A percentile compares a stretch with the other conserved stretches of the same genome.
Conservation (phyloP, 2,329 filamentous ascomycete species). For the Alternaria sp. region DNA sequence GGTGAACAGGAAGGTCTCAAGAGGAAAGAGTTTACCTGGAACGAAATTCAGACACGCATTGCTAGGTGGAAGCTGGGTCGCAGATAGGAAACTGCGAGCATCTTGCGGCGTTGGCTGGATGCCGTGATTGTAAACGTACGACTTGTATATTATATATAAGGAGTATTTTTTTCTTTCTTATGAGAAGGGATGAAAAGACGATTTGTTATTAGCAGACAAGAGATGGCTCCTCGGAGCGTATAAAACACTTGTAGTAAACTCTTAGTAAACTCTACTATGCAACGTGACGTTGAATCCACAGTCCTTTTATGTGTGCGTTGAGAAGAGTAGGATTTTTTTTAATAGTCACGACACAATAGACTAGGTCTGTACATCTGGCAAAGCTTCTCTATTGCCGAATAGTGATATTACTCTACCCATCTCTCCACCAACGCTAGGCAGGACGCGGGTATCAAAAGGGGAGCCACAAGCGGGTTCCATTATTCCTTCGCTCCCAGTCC, state of each 20-base stretch:
- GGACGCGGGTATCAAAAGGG: not conserved
- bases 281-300: no score
- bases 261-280: no score
- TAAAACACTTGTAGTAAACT: not conserved
- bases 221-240: not conserved
- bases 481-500: not conserved
- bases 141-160: not conserved
- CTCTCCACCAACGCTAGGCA: not conserved
- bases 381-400: not conserved
- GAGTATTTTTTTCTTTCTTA: no score
- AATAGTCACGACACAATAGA: no score
- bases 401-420: not conserved
- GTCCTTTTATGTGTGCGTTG: no score
- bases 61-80: conserved; percentile 82
- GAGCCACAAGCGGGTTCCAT: not conserved
- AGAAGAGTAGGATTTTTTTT: no score
- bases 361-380: not conserved
- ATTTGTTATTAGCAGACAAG: not conserved
- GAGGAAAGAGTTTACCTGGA: conserved; percentile 77
- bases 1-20: conserved; percentile 76
- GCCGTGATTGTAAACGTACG: not conserved
- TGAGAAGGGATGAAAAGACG: not conserved
- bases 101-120: not conserved
- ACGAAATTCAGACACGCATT: conserved; percentile 88
- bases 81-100: conserved; percentile 47